Evolutionary conservation across 306 rosid species (phyloP), one percentile per base, ranked within the genome.

Genomic region (Sindora glabra): DNA sequence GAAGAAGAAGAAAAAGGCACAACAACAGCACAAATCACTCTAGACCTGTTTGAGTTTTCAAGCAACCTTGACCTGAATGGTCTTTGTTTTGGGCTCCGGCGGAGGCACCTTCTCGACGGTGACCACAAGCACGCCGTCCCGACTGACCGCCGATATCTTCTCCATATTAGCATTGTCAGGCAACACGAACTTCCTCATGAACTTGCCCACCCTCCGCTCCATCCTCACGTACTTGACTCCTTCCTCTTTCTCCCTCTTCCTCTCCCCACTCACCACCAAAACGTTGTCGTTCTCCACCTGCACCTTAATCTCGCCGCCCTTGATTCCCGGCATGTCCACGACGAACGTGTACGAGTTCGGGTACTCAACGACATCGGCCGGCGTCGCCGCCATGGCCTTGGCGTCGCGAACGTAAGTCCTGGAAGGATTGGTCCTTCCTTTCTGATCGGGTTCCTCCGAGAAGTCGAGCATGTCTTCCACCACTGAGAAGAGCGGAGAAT

Each of bases 131-230:
- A 83, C 84, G 2, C 84, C 82, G 16, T 80, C 86, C 17, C 53
- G 67, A 51, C 34, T 68, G 15, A 59, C 59, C 0, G 81, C 83
- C 2, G 50, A 33, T 5, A 83, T 77, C 24, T 57, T 64, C 1
- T 84, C 82, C 12, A 10, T 3, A 11, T 84, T 46, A 0, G 74
- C 76, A 25, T 78, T 69, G 3, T 77, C 86, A 2, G 84, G 80
- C 32, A 80, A 56, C 12, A 12, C 51, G 10, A 83, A 80, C 53
- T 72, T 83, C 74, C 67, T 75, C 67, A 84, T 54, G 22, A 50
- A 72, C 59, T 80, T 80, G 1, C 84, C 84, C 0, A 77, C 37
- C 80, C 86, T 72, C 68, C 84, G 62, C 82, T 84, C 90, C 80
- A 77, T 77, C 33, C 55, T 73, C 59, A 84, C 30, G 42, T 62